These are phyloP conservation scores for Boletus rubroflammeus DNA, from an alignment of 768 basidiomycete species.

Conservation along the genomic window DNA sequence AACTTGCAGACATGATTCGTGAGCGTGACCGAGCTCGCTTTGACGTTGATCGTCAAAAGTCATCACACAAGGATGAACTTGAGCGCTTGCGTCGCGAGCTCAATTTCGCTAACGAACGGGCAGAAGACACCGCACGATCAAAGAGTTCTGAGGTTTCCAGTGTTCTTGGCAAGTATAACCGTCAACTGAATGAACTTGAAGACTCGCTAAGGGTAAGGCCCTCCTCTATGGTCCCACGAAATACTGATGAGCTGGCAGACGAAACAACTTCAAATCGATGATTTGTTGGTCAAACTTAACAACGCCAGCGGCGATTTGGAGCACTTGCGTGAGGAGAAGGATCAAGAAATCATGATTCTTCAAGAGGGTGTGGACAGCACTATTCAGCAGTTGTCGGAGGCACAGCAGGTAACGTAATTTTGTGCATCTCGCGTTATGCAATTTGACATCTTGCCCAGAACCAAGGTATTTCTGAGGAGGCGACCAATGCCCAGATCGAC, in stretches of 20 bases:
- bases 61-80: conserved; percentile 91
- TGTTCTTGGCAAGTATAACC: conserved; percentile 89
- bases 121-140: conserved; percentile 85
- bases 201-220: conserved; percentile 79
- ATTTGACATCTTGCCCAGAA: conserved; percentile 43
- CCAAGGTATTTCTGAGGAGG: conserved; percentile 81
- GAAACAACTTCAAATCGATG: conserved; percentile 97
- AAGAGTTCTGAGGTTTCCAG: conserved; percentile 91
- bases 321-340: conserved; percentile 88
- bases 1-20: conserved; percentile 97
- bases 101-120: conserved; percentile 95
- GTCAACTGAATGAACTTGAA: conserved; percentile 95
- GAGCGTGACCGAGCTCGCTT: conserved; percentile 95
- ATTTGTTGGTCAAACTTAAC: conserved; percentile 79
- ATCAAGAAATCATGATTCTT: conserved; percentile 92
- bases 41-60: conserved; percentile 90
- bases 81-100: conserved; percentile 91
- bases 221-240: neutral
- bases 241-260: conserved; percentile 46
- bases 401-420: conserved; percentile 66
- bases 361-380: conserved; percentile 95
- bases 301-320: conserved; percentile 73
- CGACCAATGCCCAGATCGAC: conserved; percentile 96
- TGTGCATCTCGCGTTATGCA: neutral
- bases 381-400: conserved; percentile 80